These are phyloP conservation scores for Geotrichum australiense DNA, from an alignment of 1,139 yeast genomes.

Conservation along the genomic window DNA sequence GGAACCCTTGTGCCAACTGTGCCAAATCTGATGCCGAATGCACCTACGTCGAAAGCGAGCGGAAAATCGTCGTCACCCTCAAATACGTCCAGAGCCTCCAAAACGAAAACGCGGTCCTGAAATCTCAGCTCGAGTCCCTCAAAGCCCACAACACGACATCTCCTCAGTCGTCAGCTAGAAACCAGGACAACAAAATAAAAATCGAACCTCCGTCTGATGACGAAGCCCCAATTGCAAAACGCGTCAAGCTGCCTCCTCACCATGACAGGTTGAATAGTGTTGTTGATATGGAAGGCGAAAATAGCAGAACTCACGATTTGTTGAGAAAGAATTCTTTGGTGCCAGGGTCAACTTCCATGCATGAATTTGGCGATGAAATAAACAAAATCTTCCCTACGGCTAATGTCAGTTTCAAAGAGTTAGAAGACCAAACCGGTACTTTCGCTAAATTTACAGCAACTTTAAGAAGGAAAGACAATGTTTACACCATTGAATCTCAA, in stretches of 20 bases:
- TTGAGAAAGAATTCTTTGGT: conserved; percentile 7
- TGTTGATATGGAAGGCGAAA: too few relatives aligned
- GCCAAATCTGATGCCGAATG: conserved; percentile 51
- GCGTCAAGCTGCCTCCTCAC: neutral
- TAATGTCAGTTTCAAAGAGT: conserved; percentile 15
- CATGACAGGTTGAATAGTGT: neutral
- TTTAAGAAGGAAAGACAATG: neutral
- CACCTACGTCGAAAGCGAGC: conserved; percentile 72
- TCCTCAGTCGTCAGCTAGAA: too few relatives aligned
- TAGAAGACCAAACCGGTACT: conserved; percentile 6
- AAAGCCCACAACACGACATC: neutral
- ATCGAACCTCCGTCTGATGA: conserved; percentile 1
- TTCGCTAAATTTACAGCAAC: neutral
- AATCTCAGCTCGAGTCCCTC: conserved; percentile 33
- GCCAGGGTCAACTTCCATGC: conserved; percentile 7
- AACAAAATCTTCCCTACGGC: conserved; percentile 18
- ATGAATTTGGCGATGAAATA: conserved; percentile 19
- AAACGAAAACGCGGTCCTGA: conserved; percentile 53
- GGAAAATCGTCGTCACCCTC: conserved; percentile 70
- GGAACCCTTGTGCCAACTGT: conserved; percentile 68
- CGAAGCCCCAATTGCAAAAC: neutral
- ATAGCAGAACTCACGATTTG: too few relatives aligned
- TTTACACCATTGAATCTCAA: conserved; percentile 1
- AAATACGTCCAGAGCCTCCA: conserved; percentile 64
- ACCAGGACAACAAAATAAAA: neutral